Conservation (phyloP, 805 yeast species). For the Metschnikowia baotianmanensis region DNA sequence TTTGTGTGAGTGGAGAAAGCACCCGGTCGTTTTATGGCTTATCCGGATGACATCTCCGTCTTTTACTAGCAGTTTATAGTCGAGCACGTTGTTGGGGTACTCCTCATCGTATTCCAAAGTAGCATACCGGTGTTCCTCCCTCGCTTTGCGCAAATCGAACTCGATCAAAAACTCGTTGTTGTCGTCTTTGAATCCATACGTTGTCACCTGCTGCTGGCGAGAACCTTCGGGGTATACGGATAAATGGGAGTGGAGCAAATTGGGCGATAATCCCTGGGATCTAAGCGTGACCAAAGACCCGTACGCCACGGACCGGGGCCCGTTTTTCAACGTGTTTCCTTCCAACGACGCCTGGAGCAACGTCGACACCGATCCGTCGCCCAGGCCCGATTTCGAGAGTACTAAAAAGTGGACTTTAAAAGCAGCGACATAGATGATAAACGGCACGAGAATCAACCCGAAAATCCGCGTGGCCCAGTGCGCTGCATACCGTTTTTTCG, state of each 20-base stretch:
- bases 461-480: slow-evolving; percentile 76
- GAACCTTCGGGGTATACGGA: slow-evolving; percentile 90
- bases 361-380: slow-evolving; percentile 88
- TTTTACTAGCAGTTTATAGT: slow-evolving; percentile 32
- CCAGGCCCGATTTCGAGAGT: slow-evolving; percentile 81
- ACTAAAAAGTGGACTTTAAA: slow-evolving; percentile 81
- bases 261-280: slow-evolving; percentile 69
- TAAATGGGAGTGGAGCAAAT: slow-evolving; percentile 82
- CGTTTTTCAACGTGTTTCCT: slow-evolving; percentile 60
- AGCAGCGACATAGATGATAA: slow-evolving; percentile 61
- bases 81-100: slow-evolving; percentile 21
- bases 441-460: slow-evolving; percentile 69
- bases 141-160: slow-evolving; percentile 43
- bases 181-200: slow-evolving; percentile 75
- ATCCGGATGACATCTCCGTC: slow-evolving; percentile 71
- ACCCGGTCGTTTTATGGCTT: slow-evolving; percentile 65
- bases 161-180: slow-evolving; percentile 21
- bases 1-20: slow-evolving; percentile 80
- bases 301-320: slow-evolving; percentile 63
- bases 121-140: slow-evolving; percentile 26
- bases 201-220: slow-evolving; percentile 90
- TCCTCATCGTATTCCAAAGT: slow-evolving; percentile 26
- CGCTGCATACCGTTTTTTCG: slow-evolving; percentile 29
- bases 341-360: slow-evolving; percentile 83
- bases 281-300: slow-evolving; percentile 65